Conservation (phyloP, 192 early-diverging fungal species). For the Spizellomyces punctatus region DNA sequence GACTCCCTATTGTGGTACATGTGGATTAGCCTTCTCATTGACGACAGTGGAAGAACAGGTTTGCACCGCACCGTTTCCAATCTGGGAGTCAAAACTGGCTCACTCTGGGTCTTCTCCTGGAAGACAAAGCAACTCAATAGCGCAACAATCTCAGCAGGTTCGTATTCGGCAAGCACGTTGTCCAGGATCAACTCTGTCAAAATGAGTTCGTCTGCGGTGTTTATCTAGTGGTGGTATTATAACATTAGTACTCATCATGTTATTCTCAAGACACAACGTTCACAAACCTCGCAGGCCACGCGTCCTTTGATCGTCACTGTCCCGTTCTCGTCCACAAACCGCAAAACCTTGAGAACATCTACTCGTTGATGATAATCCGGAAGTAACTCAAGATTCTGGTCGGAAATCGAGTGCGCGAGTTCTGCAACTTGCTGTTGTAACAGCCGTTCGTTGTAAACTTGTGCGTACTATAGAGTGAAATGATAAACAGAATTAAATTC, state of each 20-base stretch:
- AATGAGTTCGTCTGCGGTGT: conserved; percentile 92
- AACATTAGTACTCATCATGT: neutral
- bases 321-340: conserved; percentile 80
- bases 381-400: conserved; percentile 89
- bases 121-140: conserved; percentile 94
- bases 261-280: neutral
- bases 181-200: conserved; percentile 94
- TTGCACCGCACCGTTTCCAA: conserved; percentile 25
- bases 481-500: neutral
- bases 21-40: no score
- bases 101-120: conserved; percentile 79
- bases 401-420: conserved; percentile 77
- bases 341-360: conserved; percentile 78
- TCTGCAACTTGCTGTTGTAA: conserved; percentile 74
- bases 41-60: no score
- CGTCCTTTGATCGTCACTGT: conserved; percentile 94
- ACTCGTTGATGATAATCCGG: conserved; percentile 92
- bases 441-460: conserved; percentile 58
- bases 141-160: conserved; percentile 92
- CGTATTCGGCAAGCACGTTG: conserved; percentile 86
- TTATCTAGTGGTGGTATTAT: conserved; percentile 62
- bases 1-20: no score
- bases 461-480: conserved; percentile 45
- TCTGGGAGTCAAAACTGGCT: conserved; percentile 67
- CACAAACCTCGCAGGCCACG: conserved; percentile 85